Evolutionary conservation across 1,139 yeast genomes (phyloP), one percentile per base, ranked within the genome.

Genomic region (Magnusiomyces fungicola): DNA sequence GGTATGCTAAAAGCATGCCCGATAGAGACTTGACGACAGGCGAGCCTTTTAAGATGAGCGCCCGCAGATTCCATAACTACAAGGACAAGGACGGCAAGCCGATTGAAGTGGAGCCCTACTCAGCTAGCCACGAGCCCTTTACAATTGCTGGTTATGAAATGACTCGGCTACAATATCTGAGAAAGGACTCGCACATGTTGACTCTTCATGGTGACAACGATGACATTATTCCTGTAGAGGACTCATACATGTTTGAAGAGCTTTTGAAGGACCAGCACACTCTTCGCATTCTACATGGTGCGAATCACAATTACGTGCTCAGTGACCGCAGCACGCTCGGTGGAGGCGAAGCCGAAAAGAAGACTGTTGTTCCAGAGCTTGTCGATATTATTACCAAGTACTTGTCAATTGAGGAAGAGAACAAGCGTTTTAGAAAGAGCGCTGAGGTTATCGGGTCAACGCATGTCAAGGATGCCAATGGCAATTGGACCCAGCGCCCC

Each of bases 151-250:
- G 64, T 2, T 74, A 79, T 1, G 79, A 81, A 53, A 67, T 81
- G 60, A 50, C 63, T 9, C 59, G 57, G 0, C 67, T 83, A 24
- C 64, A 64, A 18, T 57, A 69, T 1, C 69, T 86, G 29, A 70
- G 45, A 16, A 22, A 49, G 3, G 72, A 74, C 43, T 71, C 78
- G 51, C 72, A 79, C 21, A 82, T 85, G 0, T 61, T 88, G 57
- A 79, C 85, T 49, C 67, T 89, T 16, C 88, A 86, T 61, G 96
- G 97, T 0, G 61, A 80, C 9, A 62, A 72, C 18, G 97, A 90
- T 61, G 62, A 66, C 4, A 73, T 85, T 23, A 78, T 88, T 24
- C 89, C 92, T 1, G 63, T 77, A 3, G 72, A 70, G 7, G 95
- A 88, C 58, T 74, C 82, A 23, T 73, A 81, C 1, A 61, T 62